Evolutionary conservation across 1,139 yeast species (phyloP).

Genomic region (Debaryomyces sp.): DNA sequence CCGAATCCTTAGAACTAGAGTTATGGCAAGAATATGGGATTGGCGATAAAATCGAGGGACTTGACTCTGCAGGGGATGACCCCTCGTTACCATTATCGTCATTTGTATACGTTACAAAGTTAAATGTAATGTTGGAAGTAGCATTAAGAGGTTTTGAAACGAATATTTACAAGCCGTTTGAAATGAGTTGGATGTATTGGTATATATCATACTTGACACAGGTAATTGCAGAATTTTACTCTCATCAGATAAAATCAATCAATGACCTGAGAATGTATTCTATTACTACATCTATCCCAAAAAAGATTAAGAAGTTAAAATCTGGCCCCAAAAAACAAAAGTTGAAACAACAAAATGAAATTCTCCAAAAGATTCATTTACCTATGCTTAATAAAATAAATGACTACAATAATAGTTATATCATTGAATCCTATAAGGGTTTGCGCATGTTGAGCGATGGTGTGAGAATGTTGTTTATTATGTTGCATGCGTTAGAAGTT

Average conservation of each 20-base stretch:
- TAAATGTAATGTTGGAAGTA: conserved; percentile 72
- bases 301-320: conserved; percentile 53
- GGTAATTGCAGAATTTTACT: conserved; percentile 50
- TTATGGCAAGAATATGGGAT: conserved; percentile 32
- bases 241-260: conserved; percentile 42
- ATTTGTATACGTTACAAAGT: conserved; percentile 67
- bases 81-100: conserved; percentile 60
- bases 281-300: conserved; percentile 37
- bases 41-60: conserved; percentile 30
- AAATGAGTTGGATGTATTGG: conserved; percentile 70
- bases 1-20: conserved; percentile 56
- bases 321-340: conserved; percentile 44
- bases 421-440: conserved; percentile 38
- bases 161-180: conserved; percentile 74
- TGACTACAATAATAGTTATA: conserved; percentile 19
- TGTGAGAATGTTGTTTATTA: conserved; percentile 22
- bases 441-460: conserved; percentile 36
- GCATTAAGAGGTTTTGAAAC: conserved; percentile 75
- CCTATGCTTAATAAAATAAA: conserved; percentile 28
- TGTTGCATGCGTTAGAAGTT: conserved; percentile 26
- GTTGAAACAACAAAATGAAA: conserved; percentile 25
- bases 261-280: conserved; percentile 38
- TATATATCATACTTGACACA: conserved; percentile 58
- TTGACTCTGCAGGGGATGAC: conserved; percentile 19
- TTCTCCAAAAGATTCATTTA: conserved; percentile 20